Evolutionary conservation across 225 moss, liverwort and hornwort species (phyloP).

Genomic region (Straminergon stramineum): DNA sequence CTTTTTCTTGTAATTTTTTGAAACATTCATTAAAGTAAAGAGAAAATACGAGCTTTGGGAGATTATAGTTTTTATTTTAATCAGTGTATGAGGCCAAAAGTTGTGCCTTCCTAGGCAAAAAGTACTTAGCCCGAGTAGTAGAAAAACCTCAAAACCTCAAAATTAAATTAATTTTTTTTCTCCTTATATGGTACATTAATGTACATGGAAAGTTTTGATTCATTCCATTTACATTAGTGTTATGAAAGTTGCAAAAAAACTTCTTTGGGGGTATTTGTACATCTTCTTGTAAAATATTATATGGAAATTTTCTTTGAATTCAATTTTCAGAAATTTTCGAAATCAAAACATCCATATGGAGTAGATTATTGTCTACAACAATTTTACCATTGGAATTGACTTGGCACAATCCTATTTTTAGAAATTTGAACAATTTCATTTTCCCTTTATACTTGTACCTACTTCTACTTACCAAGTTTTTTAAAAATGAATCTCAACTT

Average conservation of each 20-base stretch:
- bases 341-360: not conserved
- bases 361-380: not conserved
- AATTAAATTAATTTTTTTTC: too few relatives aligned
- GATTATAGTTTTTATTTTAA: too few relatives aligned
- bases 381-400: not conserved
- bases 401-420: too few relatives aligned
- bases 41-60: too few relatives aligned
- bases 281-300: not conserved
- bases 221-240: not conserved
- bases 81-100: too few relatives aligned
- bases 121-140: too few relatives aligned
- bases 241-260: not conserved
- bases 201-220: not conserved
- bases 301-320: not conserved
- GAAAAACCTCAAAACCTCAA: too few relatives aligned
- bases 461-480: not conserved
- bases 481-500: too few relatives aligned
- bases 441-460: not conserved
- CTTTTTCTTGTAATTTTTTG: too few relatives aligned
- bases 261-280: not conserved
- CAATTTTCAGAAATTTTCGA: not conserved
- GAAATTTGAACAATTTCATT: fast-evolving
- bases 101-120: too few relatives aligned
- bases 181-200: too few relatives aligned
- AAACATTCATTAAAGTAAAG: too few relatives aligned